Evolutionary conservation across 2,329 filamentous ascomycete species (phyloP), one percentile per base, ranked within the genome.

Genomic region (Aspergillus sp.): DNA sequence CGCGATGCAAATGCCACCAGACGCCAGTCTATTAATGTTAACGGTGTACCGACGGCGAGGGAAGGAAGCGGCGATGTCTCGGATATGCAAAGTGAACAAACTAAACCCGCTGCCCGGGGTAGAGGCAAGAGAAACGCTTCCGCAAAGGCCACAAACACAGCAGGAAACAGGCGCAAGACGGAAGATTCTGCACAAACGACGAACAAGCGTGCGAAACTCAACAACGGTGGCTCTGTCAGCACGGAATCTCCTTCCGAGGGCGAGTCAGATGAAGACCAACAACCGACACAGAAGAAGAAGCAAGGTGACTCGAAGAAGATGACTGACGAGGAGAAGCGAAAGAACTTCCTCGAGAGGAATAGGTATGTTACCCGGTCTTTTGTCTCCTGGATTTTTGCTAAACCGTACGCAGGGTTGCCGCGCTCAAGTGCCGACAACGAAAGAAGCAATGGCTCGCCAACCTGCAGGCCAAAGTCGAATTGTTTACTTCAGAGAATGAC

Each of bases 391-490:
- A 1, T 48, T 7, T 11, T 8, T 31, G 19, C 25, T 59, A 53
- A 59, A 41, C n/a, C n/a, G 57, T 74, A 80, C 66, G 79, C 61
- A 97, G 95, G 74, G 93, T 99, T 67, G 95, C 95, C 65, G 95
- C 95, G 3, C 83, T 99, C 62, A 99, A 99, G 75, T 99, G 95
- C 78, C 90, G 95, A 64, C 95, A 99, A 77, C 88, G 95, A 22
- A 99, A 99, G 84, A 99, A 99, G 84, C 95, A 98, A 76, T 99
- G 95, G 95, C 86, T 98, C 61, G 91, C 91, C 34, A 98, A 97
- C 69, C 84, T 99, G 1, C 95, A 99, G 77, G 87, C 87, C 59
- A 98, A 98, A 78, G 94, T 98, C 17, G 95, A 99, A 76, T 84
- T 96, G 68, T 98, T 93, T 73, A 93, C 90, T 65, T 89, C 85